A percentile compares a stretch with the other conserved stretches of the same genome.
Evolutionary conservation across 768 basidiomycete species (phyloP).

Genomic region (Collybia sordida): DNA sequence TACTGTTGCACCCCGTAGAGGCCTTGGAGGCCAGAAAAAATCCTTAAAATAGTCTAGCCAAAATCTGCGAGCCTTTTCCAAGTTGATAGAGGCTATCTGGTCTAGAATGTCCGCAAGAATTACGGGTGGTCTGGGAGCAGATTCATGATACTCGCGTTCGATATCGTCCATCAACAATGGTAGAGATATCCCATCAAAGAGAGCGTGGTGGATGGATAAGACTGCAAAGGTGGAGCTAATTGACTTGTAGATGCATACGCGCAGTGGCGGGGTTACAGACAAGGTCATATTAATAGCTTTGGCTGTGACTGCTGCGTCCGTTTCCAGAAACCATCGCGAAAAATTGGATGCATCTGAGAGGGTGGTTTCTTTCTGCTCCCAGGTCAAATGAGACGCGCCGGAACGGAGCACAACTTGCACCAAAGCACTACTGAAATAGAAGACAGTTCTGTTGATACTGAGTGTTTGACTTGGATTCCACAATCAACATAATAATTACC

Average conservation of each 20-base stretch:
- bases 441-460: conserved; percentile 24
- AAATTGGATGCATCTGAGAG: conserved; percentile 8
- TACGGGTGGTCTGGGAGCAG: conserved; percentile 3
- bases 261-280: conserved; percentile 24
- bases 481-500: conserved; percentile 15
- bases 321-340: conserved; percentile 17
- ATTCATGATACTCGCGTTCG: conserved; percentile 21
- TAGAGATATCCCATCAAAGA: conserved; percentile 34
- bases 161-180: conserved; percentile 26
- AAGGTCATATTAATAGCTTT: conserved; percentile 25
- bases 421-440: conserved; percentile 25
- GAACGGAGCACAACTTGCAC: conserved; percentile 26
- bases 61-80: conserved; percentile 21
- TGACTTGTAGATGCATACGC: conserved; percentile 17
- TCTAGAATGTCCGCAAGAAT: conserved; percentile 19
- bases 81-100: conserved; percentile 21
- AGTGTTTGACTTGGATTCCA: not conserved
- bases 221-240: conserved; percentile 14
- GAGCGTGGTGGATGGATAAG: conserved; percentile 31
- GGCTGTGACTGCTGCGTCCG: conserved; percentile 14
- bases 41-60: conserved; percentile 25
- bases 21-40: conserved; percentile 20
- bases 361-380: conserved; percentile 14
- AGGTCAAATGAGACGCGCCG: conserved; percentile 10
- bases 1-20: conserved; percentile 2